Conservation (phyloP, 371 early-diverging fungal genomes). For the Rhizopus microsporus region DNA sequence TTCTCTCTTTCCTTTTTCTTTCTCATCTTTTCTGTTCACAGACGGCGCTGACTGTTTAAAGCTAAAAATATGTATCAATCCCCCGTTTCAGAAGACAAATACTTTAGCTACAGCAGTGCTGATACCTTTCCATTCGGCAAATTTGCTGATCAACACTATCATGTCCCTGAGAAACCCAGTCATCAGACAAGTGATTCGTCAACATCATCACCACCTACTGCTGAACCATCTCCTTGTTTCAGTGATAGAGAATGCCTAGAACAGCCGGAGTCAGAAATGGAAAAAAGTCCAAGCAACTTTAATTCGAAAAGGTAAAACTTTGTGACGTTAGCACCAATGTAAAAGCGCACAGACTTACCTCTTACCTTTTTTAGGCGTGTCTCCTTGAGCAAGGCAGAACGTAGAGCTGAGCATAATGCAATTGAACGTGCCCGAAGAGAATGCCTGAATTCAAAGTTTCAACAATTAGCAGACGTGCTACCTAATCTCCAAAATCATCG, state of each 20-base stretch:
- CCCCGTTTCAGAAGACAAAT: too few species aligned
- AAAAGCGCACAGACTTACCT: slow-evolving; percentile 3
- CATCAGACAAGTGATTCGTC: background rate
- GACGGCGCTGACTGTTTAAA: too few species aligned
- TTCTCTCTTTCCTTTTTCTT: too few species aligned
- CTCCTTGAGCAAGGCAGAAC: slow-evolving; percentile 44
- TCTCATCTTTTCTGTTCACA: too few species aligned
- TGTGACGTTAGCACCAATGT: background rate
- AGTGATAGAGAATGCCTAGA: slow-evolving; percentile 4
- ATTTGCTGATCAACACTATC: too few species aligned
- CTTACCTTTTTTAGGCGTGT: slow-evolving; percentile 3
- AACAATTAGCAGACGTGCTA: slow-evolving; percentile 64
- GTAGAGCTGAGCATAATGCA: slow-evolving; percentile 74
- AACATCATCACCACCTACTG: slow-evolving; percentile 1
- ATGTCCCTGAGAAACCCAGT: background rate
- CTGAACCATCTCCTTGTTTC: slow-evolving; percentile 4
- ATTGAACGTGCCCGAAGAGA: slow-evolving; percentile 75
- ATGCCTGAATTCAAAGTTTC: slow-evolving; percentile 67
- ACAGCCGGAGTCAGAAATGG: background rate
- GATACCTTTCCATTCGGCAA: too few species aligned
- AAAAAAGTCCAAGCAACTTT: background rate
- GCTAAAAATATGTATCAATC: too few species aligned
- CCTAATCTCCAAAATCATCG: slow-evolving; percentile 66
- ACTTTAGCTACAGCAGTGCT: too few species aligned
- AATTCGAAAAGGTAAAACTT: slow-evolving; percentile 6